Conservation (phyloP, 2,329 filamentous ascomycete genomes). For the Colletotrichum brevisporum region DNA sequence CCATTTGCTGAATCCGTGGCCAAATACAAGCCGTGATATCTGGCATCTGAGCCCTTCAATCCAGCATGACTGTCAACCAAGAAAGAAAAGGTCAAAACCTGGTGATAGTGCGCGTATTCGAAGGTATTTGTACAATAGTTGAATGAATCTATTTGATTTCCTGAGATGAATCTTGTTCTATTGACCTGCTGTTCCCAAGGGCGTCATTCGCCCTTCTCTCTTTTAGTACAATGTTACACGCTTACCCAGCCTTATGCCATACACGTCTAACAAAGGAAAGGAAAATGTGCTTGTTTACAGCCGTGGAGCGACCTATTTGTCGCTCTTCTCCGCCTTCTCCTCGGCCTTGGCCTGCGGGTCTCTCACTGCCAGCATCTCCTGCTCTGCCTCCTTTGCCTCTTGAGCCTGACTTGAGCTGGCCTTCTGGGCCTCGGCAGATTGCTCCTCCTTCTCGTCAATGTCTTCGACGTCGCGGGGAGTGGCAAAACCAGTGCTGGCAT, state of each 20-base stretch:
- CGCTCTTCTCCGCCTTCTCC: slow-evolving; percentile 55
- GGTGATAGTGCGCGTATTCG: slow-evolving; percentile 10
- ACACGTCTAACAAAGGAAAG: slow-evolving; percentile 39
- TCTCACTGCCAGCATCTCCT: slow-evolving; percentile 52
- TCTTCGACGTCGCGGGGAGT: slow-evolving; percentile 89
- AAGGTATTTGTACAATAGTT: slow-evolving; percentile 38
- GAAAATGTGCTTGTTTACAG: slow-evolving; percentile 43
- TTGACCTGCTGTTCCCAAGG: slow-evolving; percentile 37
- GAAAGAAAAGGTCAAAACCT: neutral
- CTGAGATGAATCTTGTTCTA: slow-evolving; percentile 41
- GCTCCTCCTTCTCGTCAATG: slow-evolving; percentile 94
- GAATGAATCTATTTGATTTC: slow-evolving; percentile 41
- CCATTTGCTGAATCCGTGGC: neutral
- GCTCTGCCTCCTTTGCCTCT: slow-evolving; percentile 56
- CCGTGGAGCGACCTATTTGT: slow-evolving; percentile 49
- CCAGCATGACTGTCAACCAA: neutral
- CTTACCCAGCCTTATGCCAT: slow-evolving; percentile 41
- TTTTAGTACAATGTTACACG: slow-evolving; percentile 35
- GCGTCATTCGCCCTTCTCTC: slow-evolving; percentile 39
- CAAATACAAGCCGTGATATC: no score
- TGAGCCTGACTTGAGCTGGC: slow-evolving; percentile 49
- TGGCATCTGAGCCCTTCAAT: neutral
- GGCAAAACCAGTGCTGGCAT: slow-evolving; percentile 79
- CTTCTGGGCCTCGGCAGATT: slow-evolving; percentile 64
- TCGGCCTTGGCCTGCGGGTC: slow-evolving; percentile 46